Evolutionary conservation across 2,329 filamentous ascomycete species (phyloP).

Genomic region (Fonsecaea pugnacius): DNA sequence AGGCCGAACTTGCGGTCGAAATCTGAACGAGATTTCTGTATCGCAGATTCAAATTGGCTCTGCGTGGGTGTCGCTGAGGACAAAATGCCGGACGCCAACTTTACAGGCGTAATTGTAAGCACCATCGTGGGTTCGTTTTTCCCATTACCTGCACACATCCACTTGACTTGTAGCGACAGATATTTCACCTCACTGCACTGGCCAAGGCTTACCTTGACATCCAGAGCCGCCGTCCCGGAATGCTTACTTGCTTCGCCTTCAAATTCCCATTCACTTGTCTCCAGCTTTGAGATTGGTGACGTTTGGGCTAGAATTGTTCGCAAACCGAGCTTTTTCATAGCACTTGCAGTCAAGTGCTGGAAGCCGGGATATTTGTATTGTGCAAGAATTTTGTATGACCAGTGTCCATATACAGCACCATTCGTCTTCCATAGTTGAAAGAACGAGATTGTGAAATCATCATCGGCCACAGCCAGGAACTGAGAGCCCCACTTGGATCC

Average conservation of each 20-base stretch:
- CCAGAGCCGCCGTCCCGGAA: not conserved
- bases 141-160: not conserved
- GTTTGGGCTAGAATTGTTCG: conserved; percentile 18
- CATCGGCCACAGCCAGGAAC: conserved; percentile 46
- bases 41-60: conserved; percentile 15
- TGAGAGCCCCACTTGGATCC: conserved; percentile 43
- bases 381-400: conserved; percentile 24
- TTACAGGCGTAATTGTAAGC: conserved; percentile 7
- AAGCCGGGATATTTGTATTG: conserved; percentile 3
- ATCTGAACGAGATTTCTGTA: conserved; percentile 20
- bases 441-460: conserved; percentile 36
- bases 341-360: not conserved
- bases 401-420: conserved; percentile 24
- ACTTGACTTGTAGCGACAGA: conserved; percentile 16
- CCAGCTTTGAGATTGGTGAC: conserved; percentile 25
- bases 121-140: not conserved
- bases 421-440: conserved; percentile 29
- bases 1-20: conserved; percentile 59
- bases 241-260: not conserved
- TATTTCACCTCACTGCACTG: conserved; percentile 13
- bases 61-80: not conserved
- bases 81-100: not conserved
- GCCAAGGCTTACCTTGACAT: conserved; percentile 25
- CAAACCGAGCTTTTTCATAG: conserved; percentile 9
- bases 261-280: conserved; percentile 18